phyloP scores from a whole-genome alignment of 2,329 filamentous ascomycete species.

The Epicoccum nigrum region DNA sequence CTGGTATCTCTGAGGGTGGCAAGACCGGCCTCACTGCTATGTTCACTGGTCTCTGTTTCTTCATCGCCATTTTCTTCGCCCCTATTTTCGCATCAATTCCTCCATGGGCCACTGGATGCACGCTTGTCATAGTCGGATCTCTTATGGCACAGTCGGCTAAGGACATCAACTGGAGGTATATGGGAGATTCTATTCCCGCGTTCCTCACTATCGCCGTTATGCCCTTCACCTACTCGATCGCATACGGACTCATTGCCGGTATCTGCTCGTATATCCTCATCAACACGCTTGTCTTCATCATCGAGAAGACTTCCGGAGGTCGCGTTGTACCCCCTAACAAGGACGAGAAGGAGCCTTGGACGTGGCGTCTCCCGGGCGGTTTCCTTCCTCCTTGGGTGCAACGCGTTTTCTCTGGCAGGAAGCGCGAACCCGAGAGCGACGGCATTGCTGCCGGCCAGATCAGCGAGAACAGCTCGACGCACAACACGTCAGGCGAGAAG shows the following conservation, averaged over 20 bases:
- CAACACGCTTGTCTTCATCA: conserved; percentile 72
- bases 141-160: conserved; percentile 81
- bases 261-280: conserved; percentile 78
- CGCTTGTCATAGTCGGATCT: conserved; percentile 84
- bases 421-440: conserved; percentile 31
- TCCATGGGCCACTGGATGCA: conserved; percentile 86
- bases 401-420: conserved; percentile 68
- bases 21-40: conserved; percentile 85
- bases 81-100: conserved; percentile 90
- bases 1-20: conserved; percentile 86
- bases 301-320: conserved; percentile 70
- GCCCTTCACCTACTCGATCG: conserved; percentile 90
- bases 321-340: conserved; percentile 77
- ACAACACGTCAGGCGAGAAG: conserved; percentile 26
- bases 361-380: conserved; percentile 75
- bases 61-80: conserved; percentile 82
- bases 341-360: conserved; percentile 79
- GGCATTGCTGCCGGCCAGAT: conserved; percentile 33
- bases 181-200: conserved; percentile 82
- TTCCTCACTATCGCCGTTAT: conserved; percentile 85
- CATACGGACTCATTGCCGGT: conserved; percentile 82
- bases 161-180: conserved; percentile 85
- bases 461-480: conserved; percentile 35
- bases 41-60: conserved; percentile 77
- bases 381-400: conserved; percentile 76